Conservation (phyloP, 116 monocot species). For the Dioscorea cayenensis region DNA sequence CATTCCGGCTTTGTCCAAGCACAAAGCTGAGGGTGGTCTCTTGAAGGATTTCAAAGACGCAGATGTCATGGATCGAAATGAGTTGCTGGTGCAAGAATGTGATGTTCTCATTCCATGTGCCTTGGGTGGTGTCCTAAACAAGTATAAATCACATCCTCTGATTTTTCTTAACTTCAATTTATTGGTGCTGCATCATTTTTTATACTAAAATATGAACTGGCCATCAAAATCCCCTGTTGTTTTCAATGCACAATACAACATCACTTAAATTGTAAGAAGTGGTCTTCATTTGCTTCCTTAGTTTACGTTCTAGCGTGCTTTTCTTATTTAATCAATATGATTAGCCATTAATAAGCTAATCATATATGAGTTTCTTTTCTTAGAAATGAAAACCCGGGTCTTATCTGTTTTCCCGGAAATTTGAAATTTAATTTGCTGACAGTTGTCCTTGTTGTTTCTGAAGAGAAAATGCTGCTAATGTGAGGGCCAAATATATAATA, state of each 20-base stretch:
- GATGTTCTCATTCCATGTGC: slow-evolving; percentile 95
- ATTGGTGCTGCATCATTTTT: background rate
- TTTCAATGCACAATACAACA: background rate
- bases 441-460: background rate
- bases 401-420: too few relatives aligned
- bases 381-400: too few relatives aligned
- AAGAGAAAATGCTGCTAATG: slow-evolving; percentile 76
- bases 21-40: slow-evolving; percentile 40
- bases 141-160: slow-evolving; percentile 15
- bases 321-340: too few relatives aligned
- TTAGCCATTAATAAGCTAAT: too few relatives aligned
- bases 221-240: background rate
- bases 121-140: slow-evolving; percentile 78
- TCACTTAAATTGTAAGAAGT: too few relatives aligned
- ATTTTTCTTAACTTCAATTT: background rate
- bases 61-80: slow-evolving; percentile 35
- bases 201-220: too few relatives aligned
- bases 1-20: slow-evolving; percentile 39
- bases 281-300: too few relatives aligned
- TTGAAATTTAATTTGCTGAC: background rate
- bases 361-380: too few relatives aligned
- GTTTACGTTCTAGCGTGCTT: too few relatives aligned
- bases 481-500: slow-evolving; percentile 68
- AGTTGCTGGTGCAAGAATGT: slow-evolving; percentile 63
- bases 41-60: slow-evolving; percentile 64